These are phyloP conservation scores for Boletus tylopilopsis DNA, from an alignment of 768 basidiomycete genomes.

Conservation along the genomic window DNA sequence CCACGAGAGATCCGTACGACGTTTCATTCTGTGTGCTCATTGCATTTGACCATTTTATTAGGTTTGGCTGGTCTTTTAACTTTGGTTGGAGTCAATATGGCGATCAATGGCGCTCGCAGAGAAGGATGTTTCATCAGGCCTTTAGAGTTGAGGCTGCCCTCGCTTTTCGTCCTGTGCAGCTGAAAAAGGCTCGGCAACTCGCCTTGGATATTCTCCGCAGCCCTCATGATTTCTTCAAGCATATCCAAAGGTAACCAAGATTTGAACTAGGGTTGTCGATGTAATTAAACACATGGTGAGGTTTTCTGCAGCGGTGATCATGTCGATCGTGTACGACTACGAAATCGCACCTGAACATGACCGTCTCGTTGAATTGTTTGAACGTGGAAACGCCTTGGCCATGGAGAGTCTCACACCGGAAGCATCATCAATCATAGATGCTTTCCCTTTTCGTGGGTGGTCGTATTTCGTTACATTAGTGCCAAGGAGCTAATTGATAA, in stretches of 20 bases:
- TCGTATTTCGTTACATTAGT: neutral
- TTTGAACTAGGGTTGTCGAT: constrained; percentile 4
- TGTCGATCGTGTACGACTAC: constrained; percentile 32
- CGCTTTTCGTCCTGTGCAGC: constrained; percentile 14
- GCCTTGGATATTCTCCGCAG: constrained; percentile 9
- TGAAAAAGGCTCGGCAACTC: constrained; percentile 21
- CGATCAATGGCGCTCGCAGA: constrained; percentile 22
- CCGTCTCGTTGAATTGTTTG: constrained; percentile 29
- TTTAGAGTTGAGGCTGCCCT: constrained; percentile 17
- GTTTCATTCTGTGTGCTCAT: neutral
- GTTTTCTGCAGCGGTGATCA: constrained; percentile 25
- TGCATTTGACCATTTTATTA: neutral
- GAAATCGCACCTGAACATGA: constrained; percentile 23
- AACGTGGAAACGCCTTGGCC: constrained; percentile 26
- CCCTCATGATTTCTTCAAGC: constrained; percentile 2
- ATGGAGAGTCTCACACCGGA: constrained; percentile 17
- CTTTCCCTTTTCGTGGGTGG: constrained; percentile 23
- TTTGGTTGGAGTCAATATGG: constrained; percentile 18
- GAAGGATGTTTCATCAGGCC: constrained; percentile 21
- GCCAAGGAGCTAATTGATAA: neutral
- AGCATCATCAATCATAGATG: neutral
- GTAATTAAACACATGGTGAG: neutral
- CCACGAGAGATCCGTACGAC: constrained; percentile 14
- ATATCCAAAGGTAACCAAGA: constrained; percentile 8
- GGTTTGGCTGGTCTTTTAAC: constrained; percentile 22